Evolutionary conservation across 2,329 filamentous ascomycete genomes (phyloP), one percentile per base, ranked within the genome.

Genomic region (Colletotrichum sp.): DNA sequence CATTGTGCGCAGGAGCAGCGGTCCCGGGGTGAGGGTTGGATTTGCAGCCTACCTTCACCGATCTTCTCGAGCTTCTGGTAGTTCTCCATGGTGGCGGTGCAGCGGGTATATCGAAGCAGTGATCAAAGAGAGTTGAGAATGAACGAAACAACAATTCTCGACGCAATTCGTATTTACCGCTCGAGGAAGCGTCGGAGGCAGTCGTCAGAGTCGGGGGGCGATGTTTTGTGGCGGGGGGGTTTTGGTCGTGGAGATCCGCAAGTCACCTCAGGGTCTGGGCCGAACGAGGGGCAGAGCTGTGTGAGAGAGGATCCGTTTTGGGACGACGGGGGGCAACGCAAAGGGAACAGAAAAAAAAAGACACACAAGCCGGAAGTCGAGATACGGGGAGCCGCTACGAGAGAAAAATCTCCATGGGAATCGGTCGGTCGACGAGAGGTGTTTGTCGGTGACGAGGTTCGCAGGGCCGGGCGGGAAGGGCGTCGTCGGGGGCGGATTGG

Each of bases 11-110:
- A 25, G n/a, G 16, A 12, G 61, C 55, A 27, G 29, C 34, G 11
- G 27, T 59, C 36, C 11, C 25, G 7, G 49, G 16, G 44, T 55
- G 61, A 36, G 57, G 34, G 25, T 27, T 29, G 19, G 59, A 30
- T n/a, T 36, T 27, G 62, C 32, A 32, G 85, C 91, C 81, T 88
- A 97, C 96, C 96, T 92, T 98, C 96, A 86, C 96, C 96, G 82
- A 98, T 96, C 90, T 98, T 98, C 89, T 98, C 96, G 82, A 98
- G 91, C 88, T 98, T 98, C 87, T 98, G 95, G 86, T 98, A 98
- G 87, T 98, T 98, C 86, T 98, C 95, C 96, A 98, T 98, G 79
- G 77, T 79, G 71, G 72, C 63, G 19, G 25, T 70, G 52, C 61
- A 55, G 32, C 55, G 25, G 52, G 13, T 12, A n/a, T 36, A 11